Base-by-base conservation (phyloP, 495 filamentous ascomycete genomes). In the Viridothelium virens region DNA sequence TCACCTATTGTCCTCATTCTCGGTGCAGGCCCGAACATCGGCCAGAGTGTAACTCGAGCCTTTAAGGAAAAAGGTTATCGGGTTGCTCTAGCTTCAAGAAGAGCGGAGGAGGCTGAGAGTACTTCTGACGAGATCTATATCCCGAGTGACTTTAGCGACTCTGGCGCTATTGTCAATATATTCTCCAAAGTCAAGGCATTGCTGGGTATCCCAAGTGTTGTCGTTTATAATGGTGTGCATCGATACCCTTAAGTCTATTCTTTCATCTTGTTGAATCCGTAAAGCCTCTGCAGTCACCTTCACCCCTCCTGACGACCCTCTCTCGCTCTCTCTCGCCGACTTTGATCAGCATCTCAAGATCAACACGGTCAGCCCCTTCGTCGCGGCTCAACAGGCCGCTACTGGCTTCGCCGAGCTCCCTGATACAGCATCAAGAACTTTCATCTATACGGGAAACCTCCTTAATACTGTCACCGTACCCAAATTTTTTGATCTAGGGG, bases 381-480 rank as follows among this genome's bases (percentile, higher is more conserved):
- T 79, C 36, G 77, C 77, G 0, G 77, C 78, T 0, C 75, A 78
- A 50, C 63, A 81, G 68, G 76, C 79, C 34, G 69, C 80, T 46
- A 67, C 38, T 16, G 77, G 71, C 16, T 81, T 74, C 73, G 75
- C 70, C 53, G 71, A 69, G 38, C 73, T 80, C 33, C 76, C 77
- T 9, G 69, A 72, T 68, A 74, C 69, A 41, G 63, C 66, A 33
- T 75, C 74, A 67, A 81, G 77, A 71, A 71, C 74, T 3, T 80
- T 80, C 64, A 79, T 81, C 61, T 80, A 78, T 70, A 82, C 79
- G 2, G 79, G 79, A 16, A 80, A 80, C 59, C 70, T 69, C 39
- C 12, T 73, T 59, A 77, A 77, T 63, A 62, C 65, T 16, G 33
- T 41, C 10, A 66, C 74, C 37, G 48, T 74, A 56, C 74, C 77